phyloP scores from a whole-genome alignment of 306 rosid species.

The Begonia peltatifolia region DNA sequence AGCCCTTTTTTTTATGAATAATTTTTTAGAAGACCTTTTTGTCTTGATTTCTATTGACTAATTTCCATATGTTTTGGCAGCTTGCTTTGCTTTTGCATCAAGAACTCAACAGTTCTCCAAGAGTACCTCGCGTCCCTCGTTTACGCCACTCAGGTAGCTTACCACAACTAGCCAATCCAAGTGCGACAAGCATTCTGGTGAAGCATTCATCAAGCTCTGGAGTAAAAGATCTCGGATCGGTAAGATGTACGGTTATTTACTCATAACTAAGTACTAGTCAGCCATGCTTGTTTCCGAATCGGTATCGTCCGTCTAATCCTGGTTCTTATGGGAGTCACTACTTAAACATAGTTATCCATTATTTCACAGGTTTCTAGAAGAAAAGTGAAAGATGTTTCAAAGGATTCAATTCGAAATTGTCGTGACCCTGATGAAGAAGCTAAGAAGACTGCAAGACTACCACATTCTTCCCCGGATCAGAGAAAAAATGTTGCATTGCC shows the following conservation, averaged over 20 bases:
- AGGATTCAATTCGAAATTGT: conserved; percentile 49
- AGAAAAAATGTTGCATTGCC: conserved; percentile 39
- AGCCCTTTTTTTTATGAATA: conserved; percentile 5
- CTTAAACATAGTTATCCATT: too few species aligned
- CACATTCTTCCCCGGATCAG: conserved; percentile 44
- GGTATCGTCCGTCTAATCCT: too few species aligned
- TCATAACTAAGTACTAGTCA: not conserved
- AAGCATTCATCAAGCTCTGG: conserved; percentile 63
- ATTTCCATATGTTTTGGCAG: conserved; percentile 23
- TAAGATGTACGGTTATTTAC: conserved; percentile 16
- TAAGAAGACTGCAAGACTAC: conserved; percentile 42
- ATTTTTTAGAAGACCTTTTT: conserved; percentile 1
- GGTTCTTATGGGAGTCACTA: too few species aligned
- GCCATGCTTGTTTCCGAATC: too few species aligned
- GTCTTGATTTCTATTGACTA: conserved; percentile 2
- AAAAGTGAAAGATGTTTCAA: conserved; percentile 62
- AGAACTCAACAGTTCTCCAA: conserved; percentile 91
- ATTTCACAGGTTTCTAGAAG: conserved; percentile 46
- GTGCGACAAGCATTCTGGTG: conserved; percentile 55
- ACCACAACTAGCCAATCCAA: conserved; percentile 69
- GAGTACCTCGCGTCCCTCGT: conserved; percentile 98
- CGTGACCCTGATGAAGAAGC: conserved; percentile 63
- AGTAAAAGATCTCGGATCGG: conserved; percentile 67
- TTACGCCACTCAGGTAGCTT: conserved; percentile 65
- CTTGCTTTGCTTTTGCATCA: conserved; percentile 88